phyloP scores from a whole-genome alignment of 177 flowering plant species.

The Vitis hybrid region DNA sequence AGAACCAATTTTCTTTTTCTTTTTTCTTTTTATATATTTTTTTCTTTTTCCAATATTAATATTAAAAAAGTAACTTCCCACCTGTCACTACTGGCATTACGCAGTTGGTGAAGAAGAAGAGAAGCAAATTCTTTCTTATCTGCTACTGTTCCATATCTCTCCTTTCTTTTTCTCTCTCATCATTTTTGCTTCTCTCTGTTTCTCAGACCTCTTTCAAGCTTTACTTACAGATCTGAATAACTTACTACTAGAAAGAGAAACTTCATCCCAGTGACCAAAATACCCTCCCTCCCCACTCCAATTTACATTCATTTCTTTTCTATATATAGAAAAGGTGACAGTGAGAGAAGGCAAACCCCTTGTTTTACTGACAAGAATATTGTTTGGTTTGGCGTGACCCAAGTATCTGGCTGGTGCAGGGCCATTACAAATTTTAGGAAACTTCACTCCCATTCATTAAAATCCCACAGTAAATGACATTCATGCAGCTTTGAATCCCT shows the following conservation, averaged over 20 bases:
- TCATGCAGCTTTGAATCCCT: not conserved
- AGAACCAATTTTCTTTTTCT: not conserved
- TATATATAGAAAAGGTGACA: slow-evolving; percentile 10
- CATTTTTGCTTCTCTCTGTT: slow-evolving; percentile 9
- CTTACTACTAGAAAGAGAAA: not conserved
- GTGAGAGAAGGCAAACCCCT: not conserved
- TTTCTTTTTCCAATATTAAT: slow-evolving; percentile 1
- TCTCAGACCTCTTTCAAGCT: slow-evolving; percentile 1
- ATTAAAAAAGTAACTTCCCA: slow-evolving; percentile 18
- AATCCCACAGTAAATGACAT: slow-evolving; percentile 16
- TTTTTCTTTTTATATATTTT: not conserved
- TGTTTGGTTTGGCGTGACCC: slow-evolving; percentile 13
- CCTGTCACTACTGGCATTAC: slow-evolving; percentile 21
- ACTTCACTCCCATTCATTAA: slow-evolving; percentile 17
- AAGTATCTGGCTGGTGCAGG: slow-evolving; percentile 14
- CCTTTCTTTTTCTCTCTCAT: slow-evolving; percentile 7
- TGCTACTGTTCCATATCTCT: not conserved
- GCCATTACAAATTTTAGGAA: not conserved
- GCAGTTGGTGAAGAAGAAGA: slow-evolving; percentile 20
- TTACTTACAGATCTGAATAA: slow-evolving; percentile 12
- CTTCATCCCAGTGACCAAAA: slow-evolving; percentile 5
- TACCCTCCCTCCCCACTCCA: not conserved
- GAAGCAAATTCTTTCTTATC: slow-evolving; percentile 23
- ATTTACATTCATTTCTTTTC: not conserved
- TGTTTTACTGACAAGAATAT: slow-evolving; percentile 8